Evolutionary conservation across 352 stramenopile species (phyloP), one percentile per base, ranked within the genome.

Genomic region (Phytophthora citricola): DNA sequence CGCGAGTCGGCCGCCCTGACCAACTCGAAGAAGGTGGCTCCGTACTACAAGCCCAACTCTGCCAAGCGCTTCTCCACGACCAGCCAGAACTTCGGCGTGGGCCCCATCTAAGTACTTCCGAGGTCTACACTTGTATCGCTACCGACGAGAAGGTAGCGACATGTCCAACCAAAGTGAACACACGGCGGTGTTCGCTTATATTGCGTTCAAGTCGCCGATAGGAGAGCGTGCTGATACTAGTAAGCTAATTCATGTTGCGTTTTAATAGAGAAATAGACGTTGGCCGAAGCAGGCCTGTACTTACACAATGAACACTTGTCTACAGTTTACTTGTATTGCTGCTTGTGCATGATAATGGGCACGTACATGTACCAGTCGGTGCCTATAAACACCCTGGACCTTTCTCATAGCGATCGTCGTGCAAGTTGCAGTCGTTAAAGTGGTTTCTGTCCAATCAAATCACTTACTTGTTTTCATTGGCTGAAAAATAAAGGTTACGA

Each of bases 21-120:
- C 44, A 63, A 63, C 54, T 43, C 52, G 20, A 63, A 69, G 52
- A 63, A 60, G 44, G 61, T 63, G 27, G 53, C 45, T 34, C 34
- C 26, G 14, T 63, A 63, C 38, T 69, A 58, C 45, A 29, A 51
- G 44, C 60, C 52, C 27, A 62, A 15, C 6, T 24, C 60, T 5
- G 34, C 63, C 1, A 45, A 71, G 50, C 54, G 59, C 27, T 44
- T 66, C 8, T 50, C 41, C 50, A 63, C 48, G 26, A 71, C 38
- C 49, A 71, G 44, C 49, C 34, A 66, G 36, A 71, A 71, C 63
- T 71, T 53, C 32, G 63, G 55, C 11, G 56, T 71, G 48, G 63
- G 63, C 38, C 31, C 38, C 8, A 41, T 71, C 45, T 48, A 64
- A 48, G 20, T 32, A 29, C 11, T 20, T n/a, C 41, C 14, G 15